Base-by-base conservation (phyloP, 345 rosid species). In the Combretum micranthum region DNA sequence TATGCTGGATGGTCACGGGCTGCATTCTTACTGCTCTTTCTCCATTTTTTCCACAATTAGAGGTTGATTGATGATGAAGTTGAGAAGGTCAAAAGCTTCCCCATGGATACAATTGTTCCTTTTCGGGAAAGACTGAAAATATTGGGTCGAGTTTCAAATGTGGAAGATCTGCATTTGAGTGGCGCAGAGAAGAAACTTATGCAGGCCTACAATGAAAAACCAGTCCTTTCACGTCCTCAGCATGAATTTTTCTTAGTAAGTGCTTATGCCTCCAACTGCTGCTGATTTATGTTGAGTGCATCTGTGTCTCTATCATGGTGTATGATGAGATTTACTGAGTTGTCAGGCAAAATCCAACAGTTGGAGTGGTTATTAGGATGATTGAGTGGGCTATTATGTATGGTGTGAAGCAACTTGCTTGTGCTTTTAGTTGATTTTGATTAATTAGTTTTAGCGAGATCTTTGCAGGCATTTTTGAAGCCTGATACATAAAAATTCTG, bases 171-270 rank as follows among this genome's bases (percentile, higher is more conserved):
- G 55, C 90, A 85, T 66, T 59, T 94, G 67, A 82, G 88, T 76
- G 81, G 82, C 19, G 78, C 99, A 3, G 97, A 94, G 82, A 94
- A 79, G 72, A 94, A 90, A 66, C 86, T 94, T 45, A 81, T 94
- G 96, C 89, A 87, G 67, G 90, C 97, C 45, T 94, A 90, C 76
- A 94, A 94, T 56, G 99, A 94, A 64, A 94, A 94, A 63, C 99
- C 99, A 15, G 96, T 94, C 64, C 99, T 94, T 57, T 83, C 99
- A 3, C 96, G 99, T 23, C 99, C 99, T 2, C 99, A 94, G 55
- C 99, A 94, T 53, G 86, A 80, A 21, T 94, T 90, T 61, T 83
- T 68, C 78, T 54, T 26, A 42, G 99, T 85, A 69, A 78, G 81
- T 57, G 43, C 42, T 19, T 22, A 32, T 9, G n/a, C 44, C 55